These are phyloP conservation scores for Alopecurus myosuroides DNA, from an alignment of 176 grass and related monocot species.

Conservation along the genomic window DNA sequence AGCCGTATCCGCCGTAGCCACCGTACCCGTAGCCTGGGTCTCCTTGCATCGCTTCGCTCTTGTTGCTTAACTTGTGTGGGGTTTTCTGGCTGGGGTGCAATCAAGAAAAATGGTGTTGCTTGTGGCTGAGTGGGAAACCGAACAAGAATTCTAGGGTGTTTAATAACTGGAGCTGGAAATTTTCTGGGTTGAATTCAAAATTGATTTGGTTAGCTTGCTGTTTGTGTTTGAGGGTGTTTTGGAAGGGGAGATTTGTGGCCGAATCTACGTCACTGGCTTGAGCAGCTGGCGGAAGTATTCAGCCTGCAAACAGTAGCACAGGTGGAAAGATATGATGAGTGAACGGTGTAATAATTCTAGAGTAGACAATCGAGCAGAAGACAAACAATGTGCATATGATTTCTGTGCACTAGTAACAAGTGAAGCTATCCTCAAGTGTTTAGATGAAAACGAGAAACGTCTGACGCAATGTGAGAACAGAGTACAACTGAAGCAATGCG, in stretches of 20 bases:
- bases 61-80: background rate
- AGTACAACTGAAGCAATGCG: background rate
- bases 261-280: constrained; percentile 83
- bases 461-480: background rate
- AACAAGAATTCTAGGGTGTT: background rate
- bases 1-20: constrained; percentile 22
- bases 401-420: background rate
- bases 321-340: background rate
- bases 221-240: background rate
- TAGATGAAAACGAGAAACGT: background rate
- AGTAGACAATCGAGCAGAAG: background rate
- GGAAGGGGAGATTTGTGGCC: background rate
- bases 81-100: background rate
- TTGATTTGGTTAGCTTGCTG: background rate
- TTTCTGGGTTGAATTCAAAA: constrained; percentile 8
- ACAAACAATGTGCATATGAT: background rate
- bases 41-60: constrained; percentile 45
- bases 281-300: constrained; percentile 94
- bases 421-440: too few relatives aligned
- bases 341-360: background rate
- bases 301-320: constrained; percentile 33
- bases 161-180: background rate
- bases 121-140: background rate
- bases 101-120: background rate
- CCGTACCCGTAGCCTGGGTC: constrained; percentile 54